Base-by-base conservation (phyloP, 768 basidiomycete species). In the Coprinopsis cinerea region DNA sequence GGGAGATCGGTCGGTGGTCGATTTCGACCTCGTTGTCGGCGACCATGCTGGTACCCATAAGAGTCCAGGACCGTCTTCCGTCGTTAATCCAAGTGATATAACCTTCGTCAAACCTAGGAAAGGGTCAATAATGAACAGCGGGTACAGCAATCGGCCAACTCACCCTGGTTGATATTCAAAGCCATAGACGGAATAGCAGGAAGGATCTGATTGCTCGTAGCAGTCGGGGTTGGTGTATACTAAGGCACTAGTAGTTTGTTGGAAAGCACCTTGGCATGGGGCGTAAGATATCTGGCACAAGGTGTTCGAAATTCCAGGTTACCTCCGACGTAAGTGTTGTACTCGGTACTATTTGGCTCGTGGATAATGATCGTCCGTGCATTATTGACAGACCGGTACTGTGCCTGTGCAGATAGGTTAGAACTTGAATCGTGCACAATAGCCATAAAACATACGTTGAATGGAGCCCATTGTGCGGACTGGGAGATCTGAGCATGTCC, bases 41-140 rank as follows among this genome's bases (percentile, higher is more conserved):
- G 0, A 59, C 79, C 43, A 85, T 42, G 4, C 73, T 85, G 11
- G 65, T 65, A 2, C 66, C 68, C 40, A 69, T 64, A 37, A 85
- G 51, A 5, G 81, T 83, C 84, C 83, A 85, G 6, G 77, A 70
- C 3, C 68, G 65, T 47, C 72, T 68, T 51, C 66, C 72, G 44
- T 82, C 65, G 57, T 73, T 82, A 44, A 91, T 79, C 89, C 89
- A 92, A 15, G 78, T 72, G 53, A 92, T 87, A 62, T 90, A 92
- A 11, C 52, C 59, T 32, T 61, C 50, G 42, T 39, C 36, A 18
- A 39, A 39, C 36, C 36, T 39, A 15, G 36, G 11, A 39, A 39
- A 11, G 30, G 15, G 30, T 32, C 30, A 15, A 32, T 32, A 32
- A 32, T 15, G 30, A 7, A 7, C 30, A 32, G 30, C 30, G 30